Evolutionary conservation across 1,284 basidiomycete species (phyloP).

Genomic region (Melampsora americana): DNA sequence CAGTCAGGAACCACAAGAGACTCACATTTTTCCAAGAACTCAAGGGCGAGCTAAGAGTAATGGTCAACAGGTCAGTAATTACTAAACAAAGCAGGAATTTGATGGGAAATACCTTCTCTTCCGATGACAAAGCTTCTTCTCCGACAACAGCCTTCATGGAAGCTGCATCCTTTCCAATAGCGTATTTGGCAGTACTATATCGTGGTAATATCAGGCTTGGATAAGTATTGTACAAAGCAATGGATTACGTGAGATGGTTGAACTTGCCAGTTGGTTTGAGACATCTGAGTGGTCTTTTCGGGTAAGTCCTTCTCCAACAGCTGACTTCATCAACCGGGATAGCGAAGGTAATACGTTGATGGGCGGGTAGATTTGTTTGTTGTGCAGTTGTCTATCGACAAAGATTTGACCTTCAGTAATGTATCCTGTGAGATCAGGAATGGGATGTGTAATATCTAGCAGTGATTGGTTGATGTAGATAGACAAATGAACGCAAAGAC

Average conservation of each 20-base stretch:
- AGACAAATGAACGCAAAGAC: conserved; percentile 43
- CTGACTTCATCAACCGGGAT: conserved; percentile 99
- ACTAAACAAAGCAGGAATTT: background rate
- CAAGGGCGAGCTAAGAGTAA: conserved; percentile 24
- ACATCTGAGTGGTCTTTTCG: conserved; percentile 98
- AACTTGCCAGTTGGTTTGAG: conserved; percentile 83
- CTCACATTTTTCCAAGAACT: conserved; percentile 43
- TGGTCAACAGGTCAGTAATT: background rate
- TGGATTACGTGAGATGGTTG: conserved; percentile 44
- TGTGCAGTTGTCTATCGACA: conserved; percentile 89
- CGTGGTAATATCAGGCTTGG: conserved; percentile 52
- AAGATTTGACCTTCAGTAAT: conserved; percentile 99
- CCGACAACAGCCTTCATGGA: conserved; percentile 99
- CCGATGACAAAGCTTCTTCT: conserved; percentile 88
- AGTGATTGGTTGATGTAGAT: conserved; percentile 46
- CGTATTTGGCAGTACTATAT: conserved; percentile 86
- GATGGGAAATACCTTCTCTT: conserved; percentile 66
- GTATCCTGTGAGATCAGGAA: conserved; percentile 98
- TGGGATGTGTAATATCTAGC: conserved; percentile 97
- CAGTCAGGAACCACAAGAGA: background rate
- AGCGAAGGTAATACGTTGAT: conserved; percentile 99
- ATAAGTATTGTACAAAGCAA: background rate
- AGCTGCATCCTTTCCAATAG: conserved; percentile 93
- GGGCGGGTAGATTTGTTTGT: conserved; percentile 96
- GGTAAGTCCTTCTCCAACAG: conserved; percentile 95